Percentiles rank a stretch among this genome's conserved stretches.
phyloP scores from a whole-genome alignment of 306 rosid species.

The Trifolium repens region DNA sequence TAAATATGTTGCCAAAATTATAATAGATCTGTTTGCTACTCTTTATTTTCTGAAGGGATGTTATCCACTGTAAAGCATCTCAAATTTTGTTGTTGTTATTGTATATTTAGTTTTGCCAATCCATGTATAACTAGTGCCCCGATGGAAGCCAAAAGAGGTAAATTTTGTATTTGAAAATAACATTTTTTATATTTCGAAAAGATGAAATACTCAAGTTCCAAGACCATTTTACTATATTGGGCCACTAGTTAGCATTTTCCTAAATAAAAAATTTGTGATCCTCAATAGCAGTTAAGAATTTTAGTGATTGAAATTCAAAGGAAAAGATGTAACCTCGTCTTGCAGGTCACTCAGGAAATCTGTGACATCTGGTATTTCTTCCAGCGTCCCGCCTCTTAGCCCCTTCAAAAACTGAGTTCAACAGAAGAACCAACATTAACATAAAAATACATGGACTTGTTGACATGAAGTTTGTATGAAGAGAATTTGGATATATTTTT shows the following conservation, averaged over 20 bases:
- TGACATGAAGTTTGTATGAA: constrained; percentile 32
- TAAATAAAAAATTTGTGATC: neutral
- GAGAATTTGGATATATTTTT: constrained; percentile 9
- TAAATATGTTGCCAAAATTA: constrained; percentile 16
- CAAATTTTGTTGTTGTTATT: neutral
- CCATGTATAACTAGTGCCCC: neutral
- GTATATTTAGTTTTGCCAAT: constrained; percentile 20
- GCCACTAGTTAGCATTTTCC: too few relatives aligned
- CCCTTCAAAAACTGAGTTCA: constrained; percentile 65
- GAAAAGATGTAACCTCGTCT: constrained; percentile 59
- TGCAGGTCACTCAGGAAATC: constrained; percentile 59
- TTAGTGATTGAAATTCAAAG: constrained; percentile 26
- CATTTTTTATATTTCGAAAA: too few relatives aligned
- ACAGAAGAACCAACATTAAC: constrained; percentile 44
- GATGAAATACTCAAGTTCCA: too few relatives aligned
- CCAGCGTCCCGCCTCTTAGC: constrained; percentile 53
- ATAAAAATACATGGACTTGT: constrained; percentile 29
- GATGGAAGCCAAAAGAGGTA: too few relatives aligned
- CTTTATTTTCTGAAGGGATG: neutral
- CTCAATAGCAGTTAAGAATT: constrained; percentile 25
- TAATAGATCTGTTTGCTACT: neutral
- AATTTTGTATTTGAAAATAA: too few relatives aligned
- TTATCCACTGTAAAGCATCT: neutral
- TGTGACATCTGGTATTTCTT: constrained; percentile 64
- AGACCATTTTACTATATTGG: too few relatives aligned